Conservation (phyloP, 768 basidiomycete genomes). For the Peribolospora baueri region DNA sequence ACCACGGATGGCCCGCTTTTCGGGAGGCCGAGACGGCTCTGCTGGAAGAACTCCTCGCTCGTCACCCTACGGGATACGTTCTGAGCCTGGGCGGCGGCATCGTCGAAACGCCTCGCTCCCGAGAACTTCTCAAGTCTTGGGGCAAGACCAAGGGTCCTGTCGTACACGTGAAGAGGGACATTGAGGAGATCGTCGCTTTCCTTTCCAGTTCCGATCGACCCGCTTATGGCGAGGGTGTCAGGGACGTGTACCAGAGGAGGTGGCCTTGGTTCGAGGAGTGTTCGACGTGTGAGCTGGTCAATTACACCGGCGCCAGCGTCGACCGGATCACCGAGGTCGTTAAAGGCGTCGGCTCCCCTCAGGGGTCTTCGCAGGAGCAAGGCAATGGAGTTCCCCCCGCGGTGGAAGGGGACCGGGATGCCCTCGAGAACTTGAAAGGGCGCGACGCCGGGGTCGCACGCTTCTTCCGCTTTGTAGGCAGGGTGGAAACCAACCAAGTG, state of each 20-base stretch:
- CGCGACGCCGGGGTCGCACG: constrained; percentile 37
- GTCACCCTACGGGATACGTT: constrained; percentile 36
- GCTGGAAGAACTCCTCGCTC: constrained; percentile 39
- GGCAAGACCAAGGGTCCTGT: constrained; percentile 31
- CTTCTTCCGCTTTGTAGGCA: constrained; percentile 75
- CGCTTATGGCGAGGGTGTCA: constrained; percentile 62
- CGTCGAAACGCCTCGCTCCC: constrained; percentile 56
- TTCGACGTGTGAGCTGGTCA: constrained; percentile 59
- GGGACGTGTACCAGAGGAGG: constrained; percentile 60
- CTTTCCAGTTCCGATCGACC: constrained; percentile 49
- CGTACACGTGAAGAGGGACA: constrained; percentile 55
- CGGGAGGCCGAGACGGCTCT: constrained; percentile 49
- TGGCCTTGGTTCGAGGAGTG: constrained; percentile 69
- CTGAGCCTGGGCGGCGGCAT: constrained; percentile 86
- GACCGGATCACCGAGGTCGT: constrained; percentile 1
- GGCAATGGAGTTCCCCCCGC: no score
- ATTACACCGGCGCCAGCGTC: constrained; percentile 28
- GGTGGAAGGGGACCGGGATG: no score
- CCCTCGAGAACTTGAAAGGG: no score
- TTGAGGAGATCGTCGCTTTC: constrained; percentile 48
- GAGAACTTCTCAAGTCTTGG: constrained; percentile 46
- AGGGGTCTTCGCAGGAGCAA: constrained; percentile 1
- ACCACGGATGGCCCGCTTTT: constrained; percentile 73
- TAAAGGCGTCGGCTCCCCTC: background rate
- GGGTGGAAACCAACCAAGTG: constrained; percentile 34